These are phyloP conservation scores for Pinus albicaulis DNA, from an alignment of 75 land plant species.

Conservation along the genomic window DNA sequence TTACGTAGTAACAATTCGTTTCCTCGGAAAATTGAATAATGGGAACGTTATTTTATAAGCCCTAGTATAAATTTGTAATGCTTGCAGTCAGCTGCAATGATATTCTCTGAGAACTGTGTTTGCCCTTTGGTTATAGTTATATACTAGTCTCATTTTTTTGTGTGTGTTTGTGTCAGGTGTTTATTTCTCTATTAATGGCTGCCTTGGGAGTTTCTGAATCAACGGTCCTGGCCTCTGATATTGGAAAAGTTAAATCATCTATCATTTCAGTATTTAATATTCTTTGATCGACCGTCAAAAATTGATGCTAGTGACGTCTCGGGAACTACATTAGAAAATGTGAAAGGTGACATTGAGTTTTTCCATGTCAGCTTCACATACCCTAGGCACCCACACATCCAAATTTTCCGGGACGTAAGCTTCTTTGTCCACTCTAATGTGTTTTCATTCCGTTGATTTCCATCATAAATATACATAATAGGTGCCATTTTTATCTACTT, in stretches of 20 bases:
- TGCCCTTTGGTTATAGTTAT: too few species aligned
- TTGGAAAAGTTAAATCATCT: constrained; percentile 56
- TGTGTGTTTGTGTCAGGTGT: neutral
- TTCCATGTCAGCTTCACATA: constrained; percentile 68
- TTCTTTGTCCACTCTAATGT: constrained; percentile 34
- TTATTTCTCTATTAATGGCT: constrained; percentile 60
- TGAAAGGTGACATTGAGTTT: constrained; percentile 66
- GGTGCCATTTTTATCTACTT: neutral
- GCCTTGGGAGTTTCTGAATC: constrained; percentile 66
- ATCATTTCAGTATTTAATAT: constrained; percentile 68
- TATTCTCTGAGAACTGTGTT: too few species aligned
- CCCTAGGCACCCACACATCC: constrained; percentile 53
- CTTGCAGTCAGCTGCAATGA: too few species aligned
- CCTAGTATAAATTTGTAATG: too few species aligned
- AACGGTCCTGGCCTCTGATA: constrained; percentile 52
- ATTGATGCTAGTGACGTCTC: constrained; percentile 42
- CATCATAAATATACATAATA: neutral
- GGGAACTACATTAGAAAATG: constrained; percentile 30
- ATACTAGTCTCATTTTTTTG: neutral
- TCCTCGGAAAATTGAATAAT: too few species aligned
- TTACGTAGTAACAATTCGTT: too few species aligned
- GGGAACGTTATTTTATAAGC: too few species aligned
- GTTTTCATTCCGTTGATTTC: neutral
- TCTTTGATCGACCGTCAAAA: constrained; percentile 60
- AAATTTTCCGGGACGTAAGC: constrained; percentile 52